phyloP scores from a whole-genome alignment of 768 basidiomycete species.

The Agaricus blazei region DNA sequence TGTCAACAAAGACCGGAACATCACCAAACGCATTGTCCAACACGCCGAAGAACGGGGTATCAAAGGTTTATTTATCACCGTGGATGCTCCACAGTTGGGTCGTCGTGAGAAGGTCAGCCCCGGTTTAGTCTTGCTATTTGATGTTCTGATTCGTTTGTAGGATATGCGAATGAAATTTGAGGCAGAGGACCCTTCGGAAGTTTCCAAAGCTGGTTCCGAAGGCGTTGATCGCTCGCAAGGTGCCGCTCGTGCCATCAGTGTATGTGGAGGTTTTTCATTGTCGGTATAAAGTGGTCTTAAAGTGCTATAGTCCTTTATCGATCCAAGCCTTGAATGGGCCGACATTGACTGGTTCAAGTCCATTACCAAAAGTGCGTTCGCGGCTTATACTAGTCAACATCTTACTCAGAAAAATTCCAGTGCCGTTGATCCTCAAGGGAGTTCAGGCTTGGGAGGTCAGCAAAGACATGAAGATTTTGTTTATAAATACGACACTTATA shows the following conservation, averaged over 20 bases:
- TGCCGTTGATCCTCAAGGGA: conserved; percentile 90
- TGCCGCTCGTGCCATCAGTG: conserved; percentile 90
- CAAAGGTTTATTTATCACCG: conserved; percentile 93
- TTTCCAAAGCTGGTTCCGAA: conserved; percentile 43
- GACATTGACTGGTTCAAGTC: conserved; percentile 80
- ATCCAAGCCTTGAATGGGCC: conserved; percentile 83
- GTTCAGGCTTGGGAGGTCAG: conserved; percentile 78
- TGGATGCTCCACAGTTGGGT: conserved; percentile 95
- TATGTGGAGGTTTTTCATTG: conserved; percentile 27
- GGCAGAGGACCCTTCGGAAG: conserved; percentile 63
- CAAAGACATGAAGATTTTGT: not conserved
- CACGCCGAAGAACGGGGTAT: conserved; percentile 90
- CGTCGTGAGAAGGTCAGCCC: conserved; percentile 70
- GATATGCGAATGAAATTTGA: conserved; percentile 98
- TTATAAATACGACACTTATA: not conserved
- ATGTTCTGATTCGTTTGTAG: conserved; percentile 17
- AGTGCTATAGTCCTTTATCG: conserved; percentile 79
- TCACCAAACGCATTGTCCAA: conserved; percentile 82
- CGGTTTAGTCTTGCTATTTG: not conserved
- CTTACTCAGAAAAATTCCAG: conserved; percentile 27
- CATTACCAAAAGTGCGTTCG: conserved; percentile 62
- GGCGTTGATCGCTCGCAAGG: conserved; percentile 82
- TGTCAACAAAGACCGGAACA: conserved; percentile 85
- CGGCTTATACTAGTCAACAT: conserved; percentile 17
- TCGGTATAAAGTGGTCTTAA: not conserved